Evolutionary conservation across 768 basidiomycete species (phyloP).

Genomic region (Tricholoma sp.): DNA sequence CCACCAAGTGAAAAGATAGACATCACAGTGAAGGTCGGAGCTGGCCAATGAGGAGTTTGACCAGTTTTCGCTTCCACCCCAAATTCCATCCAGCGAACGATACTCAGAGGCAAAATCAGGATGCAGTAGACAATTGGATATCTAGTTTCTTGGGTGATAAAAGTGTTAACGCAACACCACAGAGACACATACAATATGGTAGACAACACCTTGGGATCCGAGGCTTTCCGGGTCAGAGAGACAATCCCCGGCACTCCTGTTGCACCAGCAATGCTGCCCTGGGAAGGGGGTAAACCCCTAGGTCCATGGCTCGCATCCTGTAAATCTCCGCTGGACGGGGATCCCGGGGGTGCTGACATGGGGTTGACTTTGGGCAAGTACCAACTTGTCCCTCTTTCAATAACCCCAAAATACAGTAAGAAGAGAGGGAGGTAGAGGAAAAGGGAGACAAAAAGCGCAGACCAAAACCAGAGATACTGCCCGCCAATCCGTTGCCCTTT

Average conservation of each 20-base stretch:
- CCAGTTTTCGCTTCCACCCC: no score
- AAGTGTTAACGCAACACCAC: background rate
- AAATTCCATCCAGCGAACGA: background rate
- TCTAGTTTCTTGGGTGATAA: background rate
- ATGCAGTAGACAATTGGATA: background rate
- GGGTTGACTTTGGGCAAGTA: background rate
- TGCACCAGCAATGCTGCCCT: background rate
- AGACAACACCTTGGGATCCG: background rate
- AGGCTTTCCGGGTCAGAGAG: no score
- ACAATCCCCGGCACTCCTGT: background rate
- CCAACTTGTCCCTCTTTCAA: background rate
- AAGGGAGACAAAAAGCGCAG: constrained; percentile 29
- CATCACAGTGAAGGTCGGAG: background rate
- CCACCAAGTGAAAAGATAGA: background rate
- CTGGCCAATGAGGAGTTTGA: background rate
- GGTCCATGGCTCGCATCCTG: no score
- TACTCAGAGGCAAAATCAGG: background rate
- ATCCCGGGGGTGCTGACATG: background rate
- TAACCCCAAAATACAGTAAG: background rate
- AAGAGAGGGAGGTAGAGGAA: constrained; percentile 20
- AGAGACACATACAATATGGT: background rate
- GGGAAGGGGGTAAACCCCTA: no score
- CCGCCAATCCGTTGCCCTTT: constrained; percentile 27
- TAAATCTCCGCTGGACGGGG: no score
- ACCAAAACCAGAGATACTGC: constrained; percentile 42